Percentiles rank a stretch among this genome's conserved stretches.
Evolutionary conservation across 805 yeast genomes (phyloP).

Genomic region (Cyberlindnera euphorbiae): DNA sequence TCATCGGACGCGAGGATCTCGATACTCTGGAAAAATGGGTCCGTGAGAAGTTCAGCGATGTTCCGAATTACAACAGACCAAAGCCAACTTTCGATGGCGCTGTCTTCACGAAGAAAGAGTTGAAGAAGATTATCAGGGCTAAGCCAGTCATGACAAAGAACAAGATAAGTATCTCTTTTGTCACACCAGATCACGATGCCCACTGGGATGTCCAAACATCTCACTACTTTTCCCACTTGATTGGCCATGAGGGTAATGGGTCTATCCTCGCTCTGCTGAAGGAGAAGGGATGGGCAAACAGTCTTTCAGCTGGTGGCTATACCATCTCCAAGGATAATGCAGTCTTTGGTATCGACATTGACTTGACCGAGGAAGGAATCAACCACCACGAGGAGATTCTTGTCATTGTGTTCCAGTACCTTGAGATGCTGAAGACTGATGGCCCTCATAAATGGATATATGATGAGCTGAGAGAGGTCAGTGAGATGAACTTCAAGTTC

Average conservation of each 20-base stretch:
- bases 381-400: constrained; percentile 57
- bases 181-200: constrained; percentile 71
- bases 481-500: constrained; percentile 70
- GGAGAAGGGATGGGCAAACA: constrained; percentile 72
- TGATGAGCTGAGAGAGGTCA: constrained; percentile 67
- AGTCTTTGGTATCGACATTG: constrained; percentile 63
- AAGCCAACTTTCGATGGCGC: constrained; percentile 36
- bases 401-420: constrained; percentile 62
- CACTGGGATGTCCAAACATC: constrained; percentile 67
- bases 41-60: constrained; percentile 53
- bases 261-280: constrained; percentile 71
- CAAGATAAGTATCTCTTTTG: constrained; percentile 61
- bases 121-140: constrained; percentile 54
- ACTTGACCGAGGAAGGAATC: constrained; percentile 72
- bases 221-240: constrained; percentile 68
- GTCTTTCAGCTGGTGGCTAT: constrained; percentile 67
- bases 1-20: constrained; percentile 76
- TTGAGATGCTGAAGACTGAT: constrained; percentile 50
- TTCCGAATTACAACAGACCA: constrained; percentile 42
- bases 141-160: constrained; percentile 82
- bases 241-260: constrained; percentile 93
- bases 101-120: constrained; percentile 46
- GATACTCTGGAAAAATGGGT: constrained; percentile 73
- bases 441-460: constrained; percentile 77
- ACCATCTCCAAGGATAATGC: constrained; percentile 64